These are phyloP conservation scores for Evansstolkia leycettana DNA, from an alignment of 495 filamentous ascomycete genomes.

Conservation along the genomic window DNA sequence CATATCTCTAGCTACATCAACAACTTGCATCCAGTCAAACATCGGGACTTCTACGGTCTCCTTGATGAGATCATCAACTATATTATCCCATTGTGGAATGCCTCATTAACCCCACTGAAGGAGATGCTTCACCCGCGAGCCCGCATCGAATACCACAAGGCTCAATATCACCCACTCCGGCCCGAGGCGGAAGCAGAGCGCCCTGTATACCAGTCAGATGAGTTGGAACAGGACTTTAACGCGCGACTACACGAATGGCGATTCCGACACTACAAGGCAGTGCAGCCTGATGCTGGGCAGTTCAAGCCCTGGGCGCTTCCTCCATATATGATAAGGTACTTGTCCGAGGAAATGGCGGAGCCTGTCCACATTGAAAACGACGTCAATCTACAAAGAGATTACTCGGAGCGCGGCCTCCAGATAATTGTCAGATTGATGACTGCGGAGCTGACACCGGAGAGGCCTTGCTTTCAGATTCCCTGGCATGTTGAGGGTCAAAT, in stretches of 20 bases:
- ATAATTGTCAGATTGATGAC: conserved; percentile 24
- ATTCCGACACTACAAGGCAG: conserved; percentile 8
- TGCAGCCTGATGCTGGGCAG: conserved; percentile 19
- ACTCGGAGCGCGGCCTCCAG: conserved; percentile 27
- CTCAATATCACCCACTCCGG: conserved; percentile 16
- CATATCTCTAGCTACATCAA: conserved; percentile 34
- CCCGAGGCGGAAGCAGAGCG: conserved; percentile 7
- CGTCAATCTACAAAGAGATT: conserved; percentile 23
- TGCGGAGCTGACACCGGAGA: conserved; percentile 21
- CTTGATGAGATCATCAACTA: conserved; percentile 31
- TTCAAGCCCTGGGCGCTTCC: conserved; percentile 24
- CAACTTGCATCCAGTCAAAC: conserved; percentile 30
- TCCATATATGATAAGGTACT: conserved; percentile 11
- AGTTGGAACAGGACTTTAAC: conserved; percentile 15
- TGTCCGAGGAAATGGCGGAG: conserved; percentile 11
- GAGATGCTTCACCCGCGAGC: conserved; percentile 19
- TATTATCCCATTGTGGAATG: conserved; percentile 28
- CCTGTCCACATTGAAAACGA: conserved; percentile 11
- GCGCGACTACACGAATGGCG: conserved; percentile 15
- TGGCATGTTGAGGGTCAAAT: conserved; percentile 30
- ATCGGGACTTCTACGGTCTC: conserved; percentile 21
- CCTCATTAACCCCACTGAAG: conserved; percentile 30
- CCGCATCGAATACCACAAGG: conserved; percentile 20
- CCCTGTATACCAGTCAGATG: conserved; percentile 10
- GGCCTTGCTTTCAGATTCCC: conserved; percentile 17